Base-by-base conservation (phyloP, 148 eudicot genomes). In the Vaccinium corymbosum region DNA sequence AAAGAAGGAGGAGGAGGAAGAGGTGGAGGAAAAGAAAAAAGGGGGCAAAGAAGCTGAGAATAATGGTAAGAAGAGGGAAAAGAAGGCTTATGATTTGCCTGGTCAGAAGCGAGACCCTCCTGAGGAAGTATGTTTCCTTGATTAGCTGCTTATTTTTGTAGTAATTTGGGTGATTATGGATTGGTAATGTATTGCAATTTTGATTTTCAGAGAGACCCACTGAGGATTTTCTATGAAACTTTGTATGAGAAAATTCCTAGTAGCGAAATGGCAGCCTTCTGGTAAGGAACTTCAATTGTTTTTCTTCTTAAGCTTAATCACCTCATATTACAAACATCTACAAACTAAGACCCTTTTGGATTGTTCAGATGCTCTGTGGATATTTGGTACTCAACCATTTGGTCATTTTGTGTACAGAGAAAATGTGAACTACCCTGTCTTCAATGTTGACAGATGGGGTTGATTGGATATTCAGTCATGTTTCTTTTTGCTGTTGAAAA, bases 81-180 rank as follows among this genome's bases (percentile, higher is more conserved):
- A 76, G 84, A 95, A 93, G 87, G 94, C 88, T 79, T 95, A 85
- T 82, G 92, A 88, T 89, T 90, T 95, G 88, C 98, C 94, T 57
- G 98, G 98, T 42, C 98, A 95, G 90, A 94, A 93, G 86, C 90
- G 98, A 70, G 98, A 95, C 83, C 91, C 94, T 84, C 98, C 98
- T 77, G 94, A 90, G 85, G 94, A 94, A 89, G 98, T 94, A 87
- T 61, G 75, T 66, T 86, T 56, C 3, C n/a, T 55, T 49, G 32
- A 8, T 79, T 57, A 56, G 71, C 13, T 64, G 32, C 27, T 64
- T 79, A 19, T 79, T 17, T 35, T 32, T 79, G 62, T 4, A 35
- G 13, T 16, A 76, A 6, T 3, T 78, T 78, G 32, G 27, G 62
- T 32, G 80, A 15, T 78, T 53, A 78, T n/a, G 2, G 22, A 42